A percentile compares a stretch with the other conserved stretches of the same genome.
These are phyloP conservation scores for Noccaea bulbosa DNA, from an alignment of 345 rosid genomes.

Conservation along the genomic window DNA sequence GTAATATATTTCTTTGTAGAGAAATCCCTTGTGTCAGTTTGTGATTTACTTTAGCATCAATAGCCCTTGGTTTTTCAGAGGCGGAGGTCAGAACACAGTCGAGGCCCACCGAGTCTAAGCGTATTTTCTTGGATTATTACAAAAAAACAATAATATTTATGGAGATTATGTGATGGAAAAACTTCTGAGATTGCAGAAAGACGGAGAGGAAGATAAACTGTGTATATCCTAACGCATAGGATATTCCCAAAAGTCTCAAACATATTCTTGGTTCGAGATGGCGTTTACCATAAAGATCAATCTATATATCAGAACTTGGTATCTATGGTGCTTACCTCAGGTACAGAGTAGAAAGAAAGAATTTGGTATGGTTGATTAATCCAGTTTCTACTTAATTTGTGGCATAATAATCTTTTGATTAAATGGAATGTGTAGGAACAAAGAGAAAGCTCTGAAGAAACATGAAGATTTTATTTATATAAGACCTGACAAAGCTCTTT, in stretches of 20 bases:
- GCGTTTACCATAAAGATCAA: conserved; percentile 66
- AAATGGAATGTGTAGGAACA: conserved; percentile 53
- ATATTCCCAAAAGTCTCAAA: conserved; percentile 76
- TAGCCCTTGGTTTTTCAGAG: too few species aligned
- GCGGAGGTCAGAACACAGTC: conserved; percentile 68
- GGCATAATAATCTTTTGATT: too few species aligned
- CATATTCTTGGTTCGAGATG: conserved; percentile 73
- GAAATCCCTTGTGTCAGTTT: too few species aligned
- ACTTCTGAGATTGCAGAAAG: conserved; percentile 69
- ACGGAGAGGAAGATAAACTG: conserved; percentile 75
- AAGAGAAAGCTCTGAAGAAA: conserved; percentile 74
- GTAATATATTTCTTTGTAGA: too few species aligned
- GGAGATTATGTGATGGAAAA: conserved; percentile 76
- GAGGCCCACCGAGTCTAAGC: neutral
- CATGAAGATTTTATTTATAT: conserved; percentile 8
- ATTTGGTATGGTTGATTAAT: conserved; percentile 20
- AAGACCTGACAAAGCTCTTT: too few species aligned
- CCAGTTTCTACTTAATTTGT: neutral
- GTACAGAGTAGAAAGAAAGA: conserved; percentile 46
- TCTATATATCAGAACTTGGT: conserved; percentile 86
- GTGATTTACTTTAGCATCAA: too few species aligned
- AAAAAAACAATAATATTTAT: conserved; percentile 80
- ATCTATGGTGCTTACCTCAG: conserved; percentile 83
- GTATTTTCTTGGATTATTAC: conserved; percentile 24
- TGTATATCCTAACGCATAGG: conserved; percentile 97